Percentiles rank a stretch among this genome's conserved stretches.
phyloP scores from a whole-genome alignment of 2,329 filamentous ascomycete genomes.

The Coniella vitis region DNA sequence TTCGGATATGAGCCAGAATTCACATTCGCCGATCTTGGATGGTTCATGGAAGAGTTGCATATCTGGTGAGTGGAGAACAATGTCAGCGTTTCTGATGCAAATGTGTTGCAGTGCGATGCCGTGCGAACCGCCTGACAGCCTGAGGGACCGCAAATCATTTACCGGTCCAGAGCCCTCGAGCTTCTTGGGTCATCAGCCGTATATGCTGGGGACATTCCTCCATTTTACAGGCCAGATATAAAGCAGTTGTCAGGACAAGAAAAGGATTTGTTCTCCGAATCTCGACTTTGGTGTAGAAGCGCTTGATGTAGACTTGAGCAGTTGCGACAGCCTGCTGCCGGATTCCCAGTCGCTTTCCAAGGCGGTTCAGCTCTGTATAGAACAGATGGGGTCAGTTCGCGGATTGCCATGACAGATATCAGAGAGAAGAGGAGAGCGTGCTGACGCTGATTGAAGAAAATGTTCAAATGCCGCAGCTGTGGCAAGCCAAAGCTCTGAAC shows the following conservation, averaged over 20 bases:
- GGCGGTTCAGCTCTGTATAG: conserved; percentile 63
- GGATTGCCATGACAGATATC: not conserved
- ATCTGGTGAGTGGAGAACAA: conserved; percentile 1
- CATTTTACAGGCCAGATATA: conserved; percentile 96
- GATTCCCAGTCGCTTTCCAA: conserved; percentile 76
- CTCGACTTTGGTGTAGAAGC: conserved; percentile 87
- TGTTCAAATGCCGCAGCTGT: conserved; percentile 73
- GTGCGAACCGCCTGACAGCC: too few species aligned
- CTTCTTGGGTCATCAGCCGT: conserved; percentile 79
- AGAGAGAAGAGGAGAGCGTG: conserved; percentile 11
- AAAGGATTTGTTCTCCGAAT: conserved; percentile 91
- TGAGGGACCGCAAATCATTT: not conserved
- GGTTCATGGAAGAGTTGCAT: conserved; percentile 53
- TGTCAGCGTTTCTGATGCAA: conserved; percentile 4
- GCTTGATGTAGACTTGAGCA: conserved; percentile 87
- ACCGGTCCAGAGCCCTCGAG: conserved; percentile 76
- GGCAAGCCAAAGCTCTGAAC: conserved; percentile 77
- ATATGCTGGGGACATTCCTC: conserved; percentile 97
- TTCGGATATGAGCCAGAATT: conserved; percentile 87
- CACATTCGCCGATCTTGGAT: conserved; percentile 83
- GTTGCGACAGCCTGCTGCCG: conserved; percentile 92
- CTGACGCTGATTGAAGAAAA: conserved; percentile 87
- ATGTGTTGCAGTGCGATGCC: too few species aligned
- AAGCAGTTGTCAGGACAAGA: conserved; percentile 82
- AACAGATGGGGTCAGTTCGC: not conserved